These are phyloP conservation scores for Botrytis porri DNA, from an alignment of 2,329 filamentous ascomycete species.

Conservation along the genomic window DNA sequence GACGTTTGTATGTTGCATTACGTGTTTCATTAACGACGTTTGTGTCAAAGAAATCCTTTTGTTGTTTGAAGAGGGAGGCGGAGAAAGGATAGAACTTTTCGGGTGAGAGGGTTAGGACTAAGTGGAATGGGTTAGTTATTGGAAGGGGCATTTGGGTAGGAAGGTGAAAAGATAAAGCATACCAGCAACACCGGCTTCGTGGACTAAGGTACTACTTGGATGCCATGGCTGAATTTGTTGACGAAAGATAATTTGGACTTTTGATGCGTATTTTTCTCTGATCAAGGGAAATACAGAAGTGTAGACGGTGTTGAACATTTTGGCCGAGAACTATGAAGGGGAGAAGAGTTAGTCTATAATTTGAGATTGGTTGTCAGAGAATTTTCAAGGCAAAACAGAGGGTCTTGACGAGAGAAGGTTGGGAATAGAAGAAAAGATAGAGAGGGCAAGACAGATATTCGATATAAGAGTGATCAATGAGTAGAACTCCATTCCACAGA, in stretches of 20 bases:
- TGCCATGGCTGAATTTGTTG: constrained; percentile 96
- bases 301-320: constrained; percentile 72
- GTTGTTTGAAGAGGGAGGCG: constrained; percentile 54
- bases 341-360: background rate
- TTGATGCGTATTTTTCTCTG: constrained; percentile 53
- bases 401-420: background rate
- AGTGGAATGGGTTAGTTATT: background rate
- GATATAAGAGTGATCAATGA: background rate
- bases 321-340: constrained; percentile 51
- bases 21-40: constrained; percentile 78
- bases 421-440: background rate
- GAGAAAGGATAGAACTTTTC: constrained; percentile 78
- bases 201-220: constrained; percentile 74
- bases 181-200: constrained; percentile 78
- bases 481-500: background rate
- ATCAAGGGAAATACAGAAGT: constrained; percentile 62
- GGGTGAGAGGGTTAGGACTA: constrained; percentile 41
- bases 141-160: background rate
- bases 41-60: constrained; percentile 80
- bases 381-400: too few relatives aligned
- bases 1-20: constrained; percentile 77
- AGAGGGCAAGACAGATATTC: background rate
- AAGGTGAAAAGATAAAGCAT: background rate
- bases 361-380: background rate
- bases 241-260: constrained; percentile 76